Evolutionary conservation across 2,329 filamentous ascomycete genomes (phyloP), one percentile per base, ranked within the genome.

Genomic region (Neurospora crassa): DNA sequence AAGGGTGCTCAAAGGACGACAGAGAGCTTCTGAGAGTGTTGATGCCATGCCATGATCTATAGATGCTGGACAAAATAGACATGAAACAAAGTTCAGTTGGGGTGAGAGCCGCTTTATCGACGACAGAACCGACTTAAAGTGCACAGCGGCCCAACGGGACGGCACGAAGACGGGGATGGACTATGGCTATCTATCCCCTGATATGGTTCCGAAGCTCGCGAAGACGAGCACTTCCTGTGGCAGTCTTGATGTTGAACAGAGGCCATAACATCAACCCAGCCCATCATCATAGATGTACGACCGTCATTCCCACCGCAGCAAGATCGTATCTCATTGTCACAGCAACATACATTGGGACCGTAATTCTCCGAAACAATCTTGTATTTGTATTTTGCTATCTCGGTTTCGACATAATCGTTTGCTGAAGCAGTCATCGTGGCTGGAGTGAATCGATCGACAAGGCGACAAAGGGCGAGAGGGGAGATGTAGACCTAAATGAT

Each of bases 401-500:
- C 53, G 24, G 24, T 63, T 24, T 63, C 24, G 53, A 34, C 53
- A 29, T n/a, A 18, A 16, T 63, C 53, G 24, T 5, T 63, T 7
- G 47, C 34, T 2, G 24, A 29, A 4, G 24, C 34, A 34, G 8
- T 34, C 24, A 63, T 63, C 24, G 53, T 63, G 8, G 3, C 16
- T 18, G 53, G 16, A 8, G 18, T 63, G 11, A 11, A 37, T 63
- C 53, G 16, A 37, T 34, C 53, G 53, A 16, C 24, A 63, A 10
- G 53, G 53, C 29, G 53, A 63, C 29, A 37, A 63, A n/a, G 24
- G 34, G 41, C 12, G 42, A 24, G 7, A 53, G 5, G 68, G 5
- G 68, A 3, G 34, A 84, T 92, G 87, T 91, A 81, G 85, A 85
- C 89, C 88, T 81, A 81, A 83, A 85, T 85, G 84, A 90, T 91